Percentiles rank a stretch among this genome's conserved stretches.
Conservation (phyloP, 1,284 basidiomycete species). For the Anthracocystis walkeri region DNA sequence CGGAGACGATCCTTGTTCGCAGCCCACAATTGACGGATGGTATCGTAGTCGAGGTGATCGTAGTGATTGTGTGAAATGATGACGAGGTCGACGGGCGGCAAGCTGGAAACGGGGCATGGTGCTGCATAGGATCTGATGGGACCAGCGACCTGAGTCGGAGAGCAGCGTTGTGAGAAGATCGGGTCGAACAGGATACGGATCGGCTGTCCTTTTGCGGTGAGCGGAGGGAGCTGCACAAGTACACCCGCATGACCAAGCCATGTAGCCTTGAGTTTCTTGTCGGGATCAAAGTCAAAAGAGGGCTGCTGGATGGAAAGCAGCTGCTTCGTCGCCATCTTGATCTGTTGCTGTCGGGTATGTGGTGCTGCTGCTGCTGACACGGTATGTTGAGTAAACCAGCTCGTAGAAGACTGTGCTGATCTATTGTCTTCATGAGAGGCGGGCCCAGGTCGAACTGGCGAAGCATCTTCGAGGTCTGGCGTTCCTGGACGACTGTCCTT, state of each 20-base stretch:
- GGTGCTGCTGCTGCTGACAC: constrained; percentile 14
- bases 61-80: constrained; percentile 68
- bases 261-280: constrained; percentile 43
- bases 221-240: constrained; percentile 55
- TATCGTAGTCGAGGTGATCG: constrained; percentile 65
- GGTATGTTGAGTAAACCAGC: constrained; percentile 5
- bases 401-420: neutral
- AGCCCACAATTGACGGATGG: constrained; percentile 58
- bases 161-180: constrained; percentile 66
- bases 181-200: constrained; percentile 64
- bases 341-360: constrained; percentile 30
- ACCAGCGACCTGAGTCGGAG: constrained; percentile 61
- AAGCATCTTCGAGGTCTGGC: constrained; percentile 16
- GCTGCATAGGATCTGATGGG: constrained; percentile 57
- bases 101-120: constrained; percentile 52
- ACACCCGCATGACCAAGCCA: constrained; percentile 67
- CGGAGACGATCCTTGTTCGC: constrained; percentile 42
- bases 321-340: constrained; percentile 28
- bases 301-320: constrained; percentile 43
- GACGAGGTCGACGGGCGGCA: constrained; percentile 64
- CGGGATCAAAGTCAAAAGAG: constrained; percentile 30
- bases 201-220: constrained; percentile 17
- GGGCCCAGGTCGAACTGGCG: neutral
- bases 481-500: constrained; percentile 26
- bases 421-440: neutral